Conservation (phyloP, 192 early-diverging fungal species). For the Phycomyces blakesleeanus region DNA sequence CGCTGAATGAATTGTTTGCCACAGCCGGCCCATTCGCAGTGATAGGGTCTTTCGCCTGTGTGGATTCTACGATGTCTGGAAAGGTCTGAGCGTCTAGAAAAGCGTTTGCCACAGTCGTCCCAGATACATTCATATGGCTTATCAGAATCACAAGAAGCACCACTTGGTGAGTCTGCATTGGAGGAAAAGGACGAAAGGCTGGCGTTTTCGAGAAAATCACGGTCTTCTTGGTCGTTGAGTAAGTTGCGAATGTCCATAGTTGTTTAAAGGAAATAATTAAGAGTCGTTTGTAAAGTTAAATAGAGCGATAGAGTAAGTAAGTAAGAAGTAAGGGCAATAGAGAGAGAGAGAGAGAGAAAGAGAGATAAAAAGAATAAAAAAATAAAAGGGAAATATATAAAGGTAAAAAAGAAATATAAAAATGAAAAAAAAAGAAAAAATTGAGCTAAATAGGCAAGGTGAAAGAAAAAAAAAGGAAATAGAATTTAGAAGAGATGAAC, state of each 20-base stretch:
- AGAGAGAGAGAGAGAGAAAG: not conserved
- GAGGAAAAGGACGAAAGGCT: slow-evolving; percentile 14
- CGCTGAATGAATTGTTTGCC: slow-evolving; percentile 59
- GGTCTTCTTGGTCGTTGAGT: slow-evolving; percentile 28
- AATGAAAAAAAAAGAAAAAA: not conserved
- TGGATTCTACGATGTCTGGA: slow-evolving; percentile 56
- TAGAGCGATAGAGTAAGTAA: no score
- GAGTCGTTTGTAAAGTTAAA: not conserved
- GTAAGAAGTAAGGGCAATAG: not conserved
- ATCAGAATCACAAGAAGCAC: slow-evolving; percentile 8
- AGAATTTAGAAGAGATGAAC: not conserved
- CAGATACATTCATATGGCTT: slow-evolving; percentile 43
- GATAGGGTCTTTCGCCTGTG: slow-evolving; percentile 52
- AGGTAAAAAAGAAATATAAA: not conserved
- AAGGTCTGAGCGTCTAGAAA: slow-evolving; percentile 53
- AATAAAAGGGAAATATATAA: not conserved
- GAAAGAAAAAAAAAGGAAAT: slow-evolving; percentile 1
- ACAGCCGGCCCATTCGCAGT: slow-evolving; percentile 45
- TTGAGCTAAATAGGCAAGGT: slow-evolving; percentile 3
- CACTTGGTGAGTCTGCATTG: slow-evolving; percentile 3
- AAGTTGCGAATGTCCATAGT: slow-evolving; percentile 38
- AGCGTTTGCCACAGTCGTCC: slow-evolving; percentile 45
- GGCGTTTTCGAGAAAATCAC: slow-evolving; percentile 9
- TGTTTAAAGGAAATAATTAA: not conserved
- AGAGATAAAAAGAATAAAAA: not conserved